Conservation (phyloP, 192 early-diverging fungal species). For the Entomortierella lignicola region DNA sequence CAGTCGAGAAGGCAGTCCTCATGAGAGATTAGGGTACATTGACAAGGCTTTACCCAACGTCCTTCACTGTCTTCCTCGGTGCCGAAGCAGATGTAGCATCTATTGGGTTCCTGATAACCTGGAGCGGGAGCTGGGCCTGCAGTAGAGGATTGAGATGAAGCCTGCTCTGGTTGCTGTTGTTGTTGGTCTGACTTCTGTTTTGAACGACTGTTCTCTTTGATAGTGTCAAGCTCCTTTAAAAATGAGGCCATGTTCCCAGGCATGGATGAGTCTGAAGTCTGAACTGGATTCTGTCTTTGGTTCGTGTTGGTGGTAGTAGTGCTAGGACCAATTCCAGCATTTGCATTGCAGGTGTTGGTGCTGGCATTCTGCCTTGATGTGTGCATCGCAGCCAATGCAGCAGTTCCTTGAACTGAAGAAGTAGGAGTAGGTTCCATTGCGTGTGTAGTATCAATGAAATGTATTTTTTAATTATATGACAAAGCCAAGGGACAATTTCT, state of each 20-base stretch:
- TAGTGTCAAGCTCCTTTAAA: constrained; percentile 38
- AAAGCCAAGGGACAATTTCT: not conserved
- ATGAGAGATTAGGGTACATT: constrained; percentile 81
- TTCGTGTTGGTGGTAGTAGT: not conserved
- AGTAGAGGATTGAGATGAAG: not conserved
- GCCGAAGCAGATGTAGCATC: constrained; percentile 86
- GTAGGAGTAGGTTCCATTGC: constrained; percentile 28
- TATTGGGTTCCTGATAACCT: constrained; percentile 43
- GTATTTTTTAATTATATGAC: not conserved
- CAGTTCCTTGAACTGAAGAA: constrained; percentile 15
- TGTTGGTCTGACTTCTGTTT: constrained; percentile 18
- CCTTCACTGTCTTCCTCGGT: constrained; percentile 68
- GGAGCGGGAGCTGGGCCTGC: not conserved
- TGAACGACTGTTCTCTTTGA: constrained; percentile 15
- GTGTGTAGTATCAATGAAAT: not conserved
- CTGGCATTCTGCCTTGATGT: constrained; percentile 2
- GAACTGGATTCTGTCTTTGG: not conserved
- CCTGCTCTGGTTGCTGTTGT: constrained; percentile 3
- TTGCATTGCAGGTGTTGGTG: not conserved
- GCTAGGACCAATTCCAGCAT: not conserved
- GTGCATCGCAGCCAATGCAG: constrained; percentile 10
- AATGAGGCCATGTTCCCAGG: not conserved
- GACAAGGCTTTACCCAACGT: constrained; percentile 78
- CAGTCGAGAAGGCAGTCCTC: constrained; percentile 82
- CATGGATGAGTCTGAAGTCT: not conserved